A percentile compares a stretch with the other conserved stretches of the same genome.
These are phyloP conservation scores for Chloris gayana DNA, from an alignment of 176 grass and related monocot genomes.

Conservation along the genomic window DNA sequence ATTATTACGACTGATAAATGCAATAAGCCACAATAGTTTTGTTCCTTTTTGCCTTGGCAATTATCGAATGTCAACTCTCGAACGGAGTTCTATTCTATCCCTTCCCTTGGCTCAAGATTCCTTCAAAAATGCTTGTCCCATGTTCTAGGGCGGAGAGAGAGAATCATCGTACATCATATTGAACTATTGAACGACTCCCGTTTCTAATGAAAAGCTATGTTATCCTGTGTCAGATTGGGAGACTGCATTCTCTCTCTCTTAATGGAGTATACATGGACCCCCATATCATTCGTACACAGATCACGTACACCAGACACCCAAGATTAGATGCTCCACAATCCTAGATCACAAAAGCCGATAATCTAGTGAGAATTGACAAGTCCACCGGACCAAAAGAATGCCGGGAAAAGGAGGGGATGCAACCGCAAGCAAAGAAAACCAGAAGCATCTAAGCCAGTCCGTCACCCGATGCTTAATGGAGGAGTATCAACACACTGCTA, in stretches of 20 bases:
- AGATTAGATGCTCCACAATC: constrained; percentile 1
- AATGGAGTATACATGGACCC: neutral
- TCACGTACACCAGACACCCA: neutral
- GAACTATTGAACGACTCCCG: neutral
- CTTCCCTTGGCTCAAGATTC: neutral
- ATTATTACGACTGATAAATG: neutral
- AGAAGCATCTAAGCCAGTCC: neutral
- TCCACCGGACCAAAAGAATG: neutral
- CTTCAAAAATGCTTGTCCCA: neutral
- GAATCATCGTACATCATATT: neutral
- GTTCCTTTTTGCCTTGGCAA: neutral
- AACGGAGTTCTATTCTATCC: neutral
- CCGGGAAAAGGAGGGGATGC: neutral
- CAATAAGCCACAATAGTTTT: neutral
- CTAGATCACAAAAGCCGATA: neutral
- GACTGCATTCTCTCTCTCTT: neutral
- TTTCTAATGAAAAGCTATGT: neutral
- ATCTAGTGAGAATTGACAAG: neutral
- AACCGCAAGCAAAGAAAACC: neutral
- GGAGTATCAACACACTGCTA: neutral
- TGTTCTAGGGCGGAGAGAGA: neutral
- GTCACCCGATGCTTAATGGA: neutral
- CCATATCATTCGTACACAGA: constrained; percentile 17
- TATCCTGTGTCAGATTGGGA: neutral
- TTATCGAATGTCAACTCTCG: constrained; percentile 22